A percentile compares a stretch with the other conserved stretches of the same genome.
Conservation (phyloP, 2,329 filamentous ascomycete species). For the Lasiodiplodia sp. region DNA sequence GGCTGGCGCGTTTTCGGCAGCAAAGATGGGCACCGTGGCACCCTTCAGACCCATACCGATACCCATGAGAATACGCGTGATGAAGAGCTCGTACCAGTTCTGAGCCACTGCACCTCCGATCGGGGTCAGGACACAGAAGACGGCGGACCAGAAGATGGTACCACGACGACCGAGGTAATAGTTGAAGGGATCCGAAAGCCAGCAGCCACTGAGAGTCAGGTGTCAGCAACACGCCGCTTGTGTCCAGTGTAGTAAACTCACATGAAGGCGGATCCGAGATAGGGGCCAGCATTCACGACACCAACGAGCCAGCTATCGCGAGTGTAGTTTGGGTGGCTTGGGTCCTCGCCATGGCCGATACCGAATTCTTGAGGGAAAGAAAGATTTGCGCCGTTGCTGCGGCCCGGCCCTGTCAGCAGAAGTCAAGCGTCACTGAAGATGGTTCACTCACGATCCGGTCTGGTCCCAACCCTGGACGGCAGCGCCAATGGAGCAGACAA, state of each 20-base stretch:
- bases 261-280: slow-evolving; percentile 71
- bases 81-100: slow-evolving; percentile 74
- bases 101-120: slow-evolving; percentile 69
- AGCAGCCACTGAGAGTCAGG: slow-evolving; percentile 61
- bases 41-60: slow-evolving; percentile 80
- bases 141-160: slow-evolving; percentile 79
- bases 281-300: slow-evolving; percentile 67
- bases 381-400: slow-evolving; percentile 59
- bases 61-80: slow-evolving; percentile 75
- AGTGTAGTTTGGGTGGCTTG: slow-evolving; percentile 10
- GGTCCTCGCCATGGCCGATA: slow-evolving; percentile 48
- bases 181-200: slow-evolving; percentile 77
- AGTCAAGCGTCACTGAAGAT: not conserved
- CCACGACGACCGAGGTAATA: slow-evolving; percentile 72
- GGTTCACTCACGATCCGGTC: slow-evolving; percentile 48
- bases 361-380: slow-evolving; percentile 64
- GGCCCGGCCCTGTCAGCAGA: not conserved
- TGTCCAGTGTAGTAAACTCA: not conserved
- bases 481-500: slow-evolving; percentile 72
- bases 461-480: slow-evolving; percentile 70
- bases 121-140: slow-evolving; percentile 61
- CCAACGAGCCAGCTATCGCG: slow-evolving; percentile 62
- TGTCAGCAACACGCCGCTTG: not conserved
- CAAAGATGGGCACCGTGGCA: slow-evolving; percentile 77
- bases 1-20: slow-evolving; percentile 72